Evolutionary conservation across 1,284 basidiomycete genomes (phyloP), one percentile per base, ranked within the genome.

Genomic region (Cutaneotrichosporon dermatis): DNA sequence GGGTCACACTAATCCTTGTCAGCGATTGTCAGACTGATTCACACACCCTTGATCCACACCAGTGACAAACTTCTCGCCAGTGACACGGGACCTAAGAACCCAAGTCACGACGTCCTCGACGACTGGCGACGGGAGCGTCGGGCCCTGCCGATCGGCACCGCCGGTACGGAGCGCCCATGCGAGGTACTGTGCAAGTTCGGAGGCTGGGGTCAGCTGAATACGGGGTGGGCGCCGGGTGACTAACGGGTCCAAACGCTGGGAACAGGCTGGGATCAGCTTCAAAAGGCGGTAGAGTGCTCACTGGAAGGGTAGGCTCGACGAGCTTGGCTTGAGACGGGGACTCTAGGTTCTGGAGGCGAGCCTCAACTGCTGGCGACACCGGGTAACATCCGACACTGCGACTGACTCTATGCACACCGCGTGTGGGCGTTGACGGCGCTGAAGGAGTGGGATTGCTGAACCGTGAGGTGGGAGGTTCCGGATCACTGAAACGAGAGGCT

Each of bases 71-170:
- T 63, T 58, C 6, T 61, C 54, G 2, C 75, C 75, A 3, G 63
- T 68, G 11, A 76, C 69, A 13, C 69, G 67, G 43, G 70, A 67
- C 10, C 72, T 62, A 10, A 74, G 54, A 1, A 76, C 71, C 74
- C 74, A 76, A 6, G 67, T 65, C 39, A 72, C 69, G 61, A 76
- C 74, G 58, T 76, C 74, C 52, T 73, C 70, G 13, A 76, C 67
- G 12, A 74, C 65, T 4, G 67, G 68, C 1, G 64, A 60, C 4
- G 75, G 75, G 4, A 76, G 59, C 7, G 63, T 67, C 39, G 70
- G 70, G 4, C 73, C 73, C 1, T 54, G 59, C 6, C 69, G 69
- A 51, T 72, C 71, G 9, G 54, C 48, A 10, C 73, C 75, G n/a
- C 75, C 75, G 3, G 68, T 72, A 7, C 72, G 66, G 12, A 76